A percentile compares a stretch with the other conserved stretches of the same genome.
These are phyloP conservation scores for Talaromyces liani DNA, from an alignment of 495 filamentous ascomycete genomes.

Conservation along the genomic window DNA sequence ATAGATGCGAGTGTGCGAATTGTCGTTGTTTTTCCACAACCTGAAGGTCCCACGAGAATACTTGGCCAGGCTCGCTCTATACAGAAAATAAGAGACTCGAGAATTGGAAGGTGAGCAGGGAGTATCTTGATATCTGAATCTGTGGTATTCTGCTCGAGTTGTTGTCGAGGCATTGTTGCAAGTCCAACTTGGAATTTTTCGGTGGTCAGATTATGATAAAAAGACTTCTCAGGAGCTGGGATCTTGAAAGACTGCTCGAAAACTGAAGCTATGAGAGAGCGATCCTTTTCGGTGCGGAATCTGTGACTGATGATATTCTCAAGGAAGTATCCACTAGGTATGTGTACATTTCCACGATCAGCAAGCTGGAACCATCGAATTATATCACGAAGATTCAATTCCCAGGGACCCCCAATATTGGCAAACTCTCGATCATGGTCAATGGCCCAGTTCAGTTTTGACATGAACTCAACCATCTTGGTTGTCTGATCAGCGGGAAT, in stretches of 20 bases:
- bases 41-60: slow-evolving; percentile 79
- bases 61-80: slow-evolving; percentile 80
- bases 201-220: slow-evolving; percentile 61
- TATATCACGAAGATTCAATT: slow-evolving; percentile 92
- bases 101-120: slow-evolving; percentile 51
- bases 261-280: slow-evolving; percentile 51
- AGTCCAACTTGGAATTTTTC: slow-evolving; percentile 71
- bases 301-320: slow-evolving; percentile 81
- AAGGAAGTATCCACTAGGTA: slow-evolving; percentile 60
- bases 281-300: slow-evolving; percentile 68
- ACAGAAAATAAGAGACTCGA: slow-evolving; percentile 84
- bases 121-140: slow-evolving; percentile 49
- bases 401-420: slow-evolving; percentile 84
- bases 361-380: slow-evolving; percentile 81
- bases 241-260: slow-evolving; percentile 50
- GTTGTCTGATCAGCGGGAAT: slow-evolving; percentile 47
- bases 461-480: slow-evolving; percentile 73
- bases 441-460: slow-evolving; percentile 62
- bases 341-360: slow-evolving; percentile 37
- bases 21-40: slow-evolving; percentile 76
- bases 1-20: slow-evolving; percentile 72
- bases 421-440: slow-evolving; percentile 60
- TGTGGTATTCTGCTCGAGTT: slow-evolving; percentile 43
- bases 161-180: slow-evolving; percentile 56
- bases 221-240: slow-evolving; percentile 25